Evolutionary conservation across 2,329 filamentous ascomycete genomes (phyloP), one percentile per base, ranked within the genome.

Genomic region (Penicillium janthinellum): DNA sequence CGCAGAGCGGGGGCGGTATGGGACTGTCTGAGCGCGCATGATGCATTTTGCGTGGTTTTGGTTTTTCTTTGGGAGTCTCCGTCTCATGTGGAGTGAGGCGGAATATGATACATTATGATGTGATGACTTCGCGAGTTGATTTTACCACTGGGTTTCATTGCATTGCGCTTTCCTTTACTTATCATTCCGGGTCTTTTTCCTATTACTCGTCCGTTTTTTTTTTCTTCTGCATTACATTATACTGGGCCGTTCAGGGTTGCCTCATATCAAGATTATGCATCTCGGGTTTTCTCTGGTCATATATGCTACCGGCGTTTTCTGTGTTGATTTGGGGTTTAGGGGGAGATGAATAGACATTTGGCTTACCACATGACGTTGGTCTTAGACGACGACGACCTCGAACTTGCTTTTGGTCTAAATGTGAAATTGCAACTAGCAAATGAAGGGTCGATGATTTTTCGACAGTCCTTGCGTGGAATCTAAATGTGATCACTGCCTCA

Each of bases 1-100:
- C 17, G 59, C 65, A 4, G 72, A 69, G 11, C 62, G 64, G 2
- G 68, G 67, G 45, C 68, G 67, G 63, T 77, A 77, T 56, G 75
- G 75, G 15, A 67, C 72, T 56, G 70, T 77, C 59, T 77, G 54
- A 71, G 57, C 3, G 22, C 50, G 55, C 20, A 5, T 28, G 20
- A 14, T 54, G 38, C 45, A 59, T 47, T 47, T 47, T 28, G 25
- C 44, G 22, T 28, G 14, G 25, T 20, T 45, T 25, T 49, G 55
- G 2, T 44, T 41, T 20, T 45, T 48, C 22, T 49, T 8, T 31
- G n/a, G 25, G 7, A 44, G 51, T 25, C 35, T 44, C 53, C 35
- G 35, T 37, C 28, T 35, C 51, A 20, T 41, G 11, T 45, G 22
- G 39, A 56, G 35, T 34, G 44, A 51, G 45, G 45, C 37, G 47